Percentiles rank a stretch among this genome's conserved stretches.
These are phyloP conservation scores for Knufia fluminis DNA, from an alignment of 2,329 filamentous ascomycete genomes.

Conservation along the genomic window DNA sequence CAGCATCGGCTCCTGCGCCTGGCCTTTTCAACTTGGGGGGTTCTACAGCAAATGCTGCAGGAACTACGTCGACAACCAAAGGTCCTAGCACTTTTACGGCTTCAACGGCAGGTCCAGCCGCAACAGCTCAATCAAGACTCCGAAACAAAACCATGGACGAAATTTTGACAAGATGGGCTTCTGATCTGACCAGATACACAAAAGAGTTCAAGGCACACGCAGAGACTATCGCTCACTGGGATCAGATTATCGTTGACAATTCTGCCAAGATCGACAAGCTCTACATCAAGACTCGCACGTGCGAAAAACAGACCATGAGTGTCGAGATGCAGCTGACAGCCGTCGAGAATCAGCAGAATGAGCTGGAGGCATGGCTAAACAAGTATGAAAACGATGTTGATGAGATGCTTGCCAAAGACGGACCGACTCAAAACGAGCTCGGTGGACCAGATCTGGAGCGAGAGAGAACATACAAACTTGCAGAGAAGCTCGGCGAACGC, in stretches of 20 bases:
- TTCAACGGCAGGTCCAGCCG: constrained; percentile 71
- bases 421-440: constrained; percentile 51
- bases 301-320: constrained; percentile 83
- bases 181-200: constrained; percentile 89
- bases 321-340: constrained; percentile 83
- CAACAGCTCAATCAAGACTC: constrained; percentile 71
- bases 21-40: constrained; percentile 15
- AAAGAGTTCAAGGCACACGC: constrained; percentile 93
- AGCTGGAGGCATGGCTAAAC: constrained; percentile 79
- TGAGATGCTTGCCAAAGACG: constrained; percentile 62
- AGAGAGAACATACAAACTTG: constrained; percentile 87
- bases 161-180: constrained; percentile 93
- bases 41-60: constrained; percentile 8
- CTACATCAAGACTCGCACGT: constrained; percentile 85
- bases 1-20: constrained; percentile 23
- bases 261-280: constrained; percentile 90
- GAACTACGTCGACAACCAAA: constrained; percentile 5
- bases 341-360: constrained; percentile 87
- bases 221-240: constrained; percentile 78
- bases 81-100: constrained; percentile 48
- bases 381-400: constrained; percentile 89
- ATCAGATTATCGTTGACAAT: constrained; percentile 84
- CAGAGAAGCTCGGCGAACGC: constrained; percentile 83
- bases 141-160: constrained; percentile 99
- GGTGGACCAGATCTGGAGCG: constrained; percentile 90